Conservation (phyloP, 257 asterid species). For the Schizonepeta tenuifolia region DNA sequence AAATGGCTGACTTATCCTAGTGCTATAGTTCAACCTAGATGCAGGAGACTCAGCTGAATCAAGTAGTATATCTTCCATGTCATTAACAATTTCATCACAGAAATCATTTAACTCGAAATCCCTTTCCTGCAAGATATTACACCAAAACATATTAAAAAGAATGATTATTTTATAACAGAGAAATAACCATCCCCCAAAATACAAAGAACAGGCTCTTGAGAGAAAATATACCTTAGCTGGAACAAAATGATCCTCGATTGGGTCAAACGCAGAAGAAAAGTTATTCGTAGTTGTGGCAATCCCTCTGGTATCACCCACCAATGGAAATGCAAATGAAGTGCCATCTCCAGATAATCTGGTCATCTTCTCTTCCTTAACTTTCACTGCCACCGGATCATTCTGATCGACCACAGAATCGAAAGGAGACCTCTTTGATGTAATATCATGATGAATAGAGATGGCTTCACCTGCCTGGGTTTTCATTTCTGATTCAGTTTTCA, state of each 20-base stretch:
- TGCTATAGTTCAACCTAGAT: conserved; percentile 48
- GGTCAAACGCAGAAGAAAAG: conserved; percentile 44
- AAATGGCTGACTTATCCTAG: conserved; percentile 46
- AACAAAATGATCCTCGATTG: conserved; percentile 66
- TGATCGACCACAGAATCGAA: conserved; percentile 40
- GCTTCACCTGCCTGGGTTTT: conserved; percentile 35
- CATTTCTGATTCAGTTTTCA: conserved; percentile 37
- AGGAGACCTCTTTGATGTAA: conserved; percentile 32
- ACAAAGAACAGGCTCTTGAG: background rate
- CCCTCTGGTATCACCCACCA: conserved; percentile 37
- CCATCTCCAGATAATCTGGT: conserved; percentile 38
- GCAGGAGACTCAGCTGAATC: conserved; percentile 67
- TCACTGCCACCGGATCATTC: conserved; percentile 35
- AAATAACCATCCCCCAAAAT: conserved; percentile 10
- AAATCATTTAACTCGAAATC: conserved; percentile 58
- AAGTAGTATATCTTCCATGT: conserved; percentile 92
- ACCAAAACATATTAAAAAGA: conserved; percentile 4
- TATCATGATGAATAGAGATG: conserved; percentile 37
- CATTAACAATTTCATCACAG: conserved; percentile 82
- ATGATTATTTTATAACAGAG: background rate
- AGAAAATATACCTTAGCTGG: conserved; percentile 51
- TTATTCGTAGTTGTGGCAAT: conserved; percentile 28
- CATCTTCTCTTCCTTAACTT: conserved; percentile 41
- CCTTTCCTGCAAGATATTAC: conserved; percentile 53
- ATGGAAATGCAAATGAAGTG: conserved; percentile 37